phyloP scores from a whole-genome alignment of 2,329 filamentous ascomycete species.

The Ophiocordyceps camponoti-leonardi region DNA sequence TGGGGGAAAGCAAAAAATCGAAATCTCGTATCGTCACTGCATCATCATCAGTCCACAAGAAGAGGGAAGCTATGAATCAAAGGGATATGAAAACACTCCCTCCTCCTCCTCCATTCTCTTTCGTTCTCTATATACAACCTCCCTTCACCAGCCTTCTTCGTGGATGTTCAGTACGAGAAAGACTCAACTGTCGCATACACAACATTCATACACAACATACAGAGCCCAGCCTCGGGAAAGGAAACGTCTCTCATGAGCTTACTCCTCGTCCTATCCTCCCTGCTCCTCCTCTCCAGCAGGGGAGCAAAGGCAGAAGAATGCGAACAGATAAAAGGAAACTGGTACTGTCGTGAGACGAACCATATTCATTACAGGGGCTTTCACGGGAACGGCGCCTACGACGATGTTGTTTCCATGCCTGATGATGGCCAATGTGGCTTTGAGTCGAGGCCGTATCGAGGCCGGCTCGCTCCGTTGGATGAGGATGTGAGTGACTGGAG shows the following conservation, averaged over 20 bases:
- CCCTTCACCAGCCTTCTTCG: not conserved
- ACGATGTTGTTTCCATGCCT: slow-evolving; percentile 45
- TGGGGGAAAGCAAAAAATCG: too few relatives aligned
- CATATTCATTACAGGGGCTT: slow-evolving; percentile 23
- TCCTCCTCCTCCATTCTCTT: not conserved
- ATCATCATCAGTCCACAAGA: too few relatives aligned
- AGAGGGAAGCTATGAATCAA: too few relatives aligned
- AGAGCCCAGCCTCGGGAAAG: too few relatives aligned
- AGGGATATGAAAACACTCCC: too few relatives aligned
- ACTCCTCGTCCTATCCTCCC: too few relatives aligned
- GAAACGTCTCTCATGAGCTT: too few relatives aligned
- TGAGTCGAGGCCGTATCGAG: slow-evolving; percentile 33
- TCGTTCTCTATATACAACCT: not conserved
- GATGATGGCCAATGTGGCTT: slow-evolving; percentile 34
- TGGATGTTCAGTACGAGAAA: not conserved
- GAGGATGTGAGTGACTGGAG: slow-evolving; percentile 36
- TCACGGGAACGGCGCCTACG: slow-evolving; percentile 42
- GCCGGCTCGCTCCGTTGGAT: slow-evolving; percentile 48
- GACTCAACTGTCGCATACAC: too few relatives aligned
- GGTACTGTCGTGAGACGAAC: not conserved
- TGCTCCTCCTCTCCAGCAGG: not conserved
- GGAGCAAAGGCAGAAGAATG: not conserved
- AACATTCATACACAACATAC: too few relatives aligned
- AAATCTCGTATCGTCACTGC: too few relatives aligned
- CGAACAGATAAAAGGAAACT: not conserved